Conservation (phyloP, 1,284 basidiomycete species). For the Heterobasidion occidentale region DNA sequence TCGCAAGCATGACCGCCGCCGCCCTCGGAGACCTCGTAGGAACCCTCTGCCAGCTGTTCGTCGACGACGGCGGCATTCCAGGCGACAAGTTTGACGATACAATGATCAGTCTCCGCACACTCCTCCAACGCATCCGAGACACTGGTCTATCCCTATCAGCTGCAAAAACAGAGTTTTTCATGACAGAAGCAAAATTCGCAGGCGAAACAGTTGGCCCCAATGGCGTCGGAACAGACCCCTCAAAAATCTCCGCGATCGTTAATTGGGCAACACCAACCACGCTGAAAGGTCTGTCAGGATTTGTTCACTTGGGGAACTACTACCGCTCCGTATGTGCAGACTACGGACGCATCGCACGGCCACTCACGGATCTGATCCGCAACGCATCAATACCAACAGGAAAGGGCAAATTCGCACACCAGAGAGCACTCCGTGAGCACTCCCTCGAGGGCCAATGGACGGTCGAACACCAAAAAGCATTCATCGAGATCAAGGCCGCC, state of each 20-base stretch:
- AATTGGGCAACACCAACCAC: background rate
- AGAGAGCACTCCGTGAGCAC: too few species aligned
- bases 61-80: background rate
- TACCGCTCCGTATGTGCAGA: conserved; percentile 3
- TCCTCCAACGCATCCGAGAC: background rate
- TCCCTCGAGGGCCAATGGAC: conserved; percentile 5
- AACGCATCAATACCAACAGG: conserved; percentile 2
- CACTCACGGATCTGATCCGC: conserved; percentile 8
- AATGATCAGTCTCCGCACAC: background rate
- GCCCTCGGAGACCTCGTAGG: background rate
- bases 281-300: background rate
- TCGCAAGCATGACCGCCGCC: conserved; percentile 22
- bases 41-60: background rate
- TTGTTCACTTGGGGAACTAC: background rate
- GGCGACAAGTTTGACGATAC: background rate
- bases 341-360: conserved; percentile 10
- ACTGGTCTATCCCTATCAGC: background rate
- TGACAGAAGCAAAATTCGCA: background rate
- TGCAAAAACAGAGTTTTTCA: background rate
- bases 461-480: conserved; percentile 5
- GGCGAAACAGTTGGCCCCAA: background rate
- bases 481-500: conserved; percentile 8
- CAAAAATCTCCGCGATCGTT: background rate
- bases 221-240: background rate
- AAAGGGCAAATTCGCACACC: conserved; percentile 2